phyloP scores from a whole-genome alignment of 2,329 filamentous ascomycete species.

The Fusarium citri region DNA sequence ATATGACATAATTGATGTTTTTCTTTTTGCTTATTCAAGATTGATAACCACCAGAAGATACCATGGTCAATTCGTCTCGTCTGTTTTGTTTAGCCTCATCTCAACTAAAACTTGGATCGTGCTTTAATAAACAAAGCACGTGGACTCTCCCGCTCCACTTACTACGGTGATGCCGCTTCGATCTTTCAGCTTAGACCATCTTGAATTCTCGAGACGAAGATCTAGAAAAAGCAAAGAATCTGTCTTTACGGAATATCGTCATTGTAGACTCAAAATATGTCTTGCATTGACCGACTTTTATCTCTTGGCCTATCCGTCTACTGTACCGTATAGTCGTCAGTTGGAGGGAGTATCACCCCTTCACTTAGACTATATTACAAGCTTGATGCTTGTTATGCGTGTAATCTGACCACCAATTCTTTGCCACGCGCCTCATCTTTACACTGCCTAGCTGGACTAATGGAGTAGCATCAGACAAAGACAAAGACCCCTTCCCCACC shows the following conservation, averaged over 20 bases:
- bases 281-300: slow-evolving; percentile 36
- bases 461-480: not conserved
- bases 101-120: slow-evolving; percentile 16
- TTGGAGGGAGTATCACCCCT: not conserved
- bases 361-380: slow-evolving; percentile 7
- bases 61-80: not conserved
- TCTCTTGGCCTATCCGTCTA: not conserved
- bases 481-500: slow-evolving; percentile 29
- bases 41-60: not conserved
- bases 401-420: slow-evolving; percentile 10
- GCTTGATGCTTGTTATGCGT: slow-evolving; percentile 32
- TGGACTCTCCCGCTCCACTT: slow-evolving; percentile 3
- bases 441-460: not conserved
- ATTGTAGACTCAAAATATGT: not conserved
- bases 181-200: slow-evolving; percentile 12
- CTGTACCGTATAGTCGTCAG: not conserved
- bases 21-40: not conserved
- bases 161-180: not conserved
- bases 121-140: not conserved
- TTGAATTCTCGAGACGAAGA: not conserved
- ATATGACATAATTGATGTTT: slow-evolving; percentile 3
- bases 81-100: not conserved
- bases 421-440: slow-evolving; percentile 36
- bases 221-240: not conserved
- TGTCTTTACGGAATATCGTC: not conserved